Evolutionary conservation across 2,329 filamentous ascomycete species (phyloP).

Genomic region (Aspergillus ustus): DNA sequence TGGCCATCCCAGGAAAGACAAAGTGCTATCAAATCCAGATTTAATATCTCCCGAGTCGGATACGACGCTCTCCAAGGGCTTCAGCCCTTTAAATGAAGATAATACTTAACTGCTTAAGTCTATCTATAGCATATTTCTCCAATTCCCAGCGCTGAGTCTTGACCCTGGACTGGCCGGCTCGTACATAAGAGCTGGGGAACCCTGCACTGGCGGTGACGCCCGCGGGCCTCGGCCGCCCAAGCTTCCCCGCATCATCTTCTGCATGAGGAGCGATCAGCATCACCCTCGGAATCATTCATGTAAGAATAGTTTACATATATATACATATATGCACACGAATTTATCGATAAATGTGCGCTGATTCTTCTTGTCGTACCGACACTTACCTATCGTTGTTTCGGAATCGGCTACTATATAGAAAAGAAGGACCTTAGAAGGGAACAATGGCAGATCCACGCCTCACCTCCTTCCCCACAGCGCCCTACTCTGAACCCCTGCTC

Average conservation of each 20-base stretch:
- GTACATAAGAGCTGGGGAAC: background rate
- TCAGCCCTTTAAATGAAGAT: no score
- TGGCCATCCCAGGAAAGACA: no score
- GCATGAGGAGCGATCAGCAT: background rate
- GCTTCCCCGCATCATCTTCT: background rate
- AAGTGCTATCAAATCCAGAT: no score
- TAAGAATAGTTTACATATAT: no score
- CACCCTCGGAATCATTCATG: background rate
- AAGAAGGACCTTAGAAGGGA: background rate
- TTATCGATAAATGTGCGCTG: no score
- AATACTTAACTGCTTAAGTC: no score
- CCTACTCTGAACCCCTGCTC: slow-evolving; percentile 50
- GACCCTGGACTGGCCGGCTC: background rate
- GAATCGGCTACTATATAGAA: no score
- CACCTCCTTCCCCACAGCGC: slow-evolving; percentile 33
- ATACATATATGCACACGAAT: background rate
- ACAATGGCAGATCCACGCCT: background rate
- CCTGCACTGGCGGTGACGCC: background rate
- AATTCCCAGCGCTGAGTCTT: background rate
- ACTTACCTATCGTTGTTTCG: no score
- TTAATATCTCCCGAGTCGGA: no score
- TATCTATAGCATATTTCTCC: no score
- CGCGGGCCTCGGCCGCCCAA: slow-evolving; percentile 4
- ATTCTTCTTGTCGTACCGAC: no score
- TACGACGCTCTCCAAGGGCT: no score